Evolutionary conservation across 148 eudicot species (phyloP), one percentile per base, ranked within the genome.

Genomic region (Rhododendron ovatum): DNA sequence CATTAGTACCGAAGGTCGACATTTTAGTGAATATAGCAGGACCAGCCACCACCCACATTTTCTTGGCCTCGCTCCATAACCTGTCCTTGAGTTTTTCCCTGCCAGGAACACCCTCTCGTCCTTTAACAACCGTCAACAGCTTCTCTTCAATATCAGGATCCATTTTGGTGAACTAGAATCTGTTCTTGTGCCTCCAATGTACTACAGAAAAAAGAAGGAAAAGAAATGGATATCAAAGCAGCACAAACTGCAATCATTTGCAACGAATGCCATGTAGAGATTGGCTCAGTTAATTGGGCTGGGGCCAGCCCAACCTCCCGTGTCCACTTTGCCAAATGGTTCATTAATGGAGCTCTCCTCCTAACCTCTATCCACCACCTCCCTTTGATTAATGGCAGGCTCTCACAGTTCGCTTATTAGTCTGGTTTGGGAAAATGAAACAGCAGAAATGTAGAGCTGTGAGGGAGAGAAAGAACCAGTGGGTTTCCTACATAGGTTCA

Each of bases 1-100:
- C 88, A 59, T 14, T 84, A 33, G 85, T 35, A 2, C 93, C 91
- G 13, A 91, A 91, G 18, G 88, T 87, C 0, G 91, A 87, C 26
- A 86, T 81, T 47, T 90, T 84, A 13, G 88, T 86, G 81, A 91
- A 89, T 13, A 91, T 90, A 12, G 91, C 91, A 8, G 93, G 93
- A 45, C 82, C 89, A 45, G 91, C 91, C 24, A 91, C 84, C 33
- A 84, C 84, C 93, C 93, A 91, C 89, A 89, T 84, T 33, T 85
- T 88, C 87, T 91, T 91, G 11, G 37, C 43, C 81, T 91, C 93
- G 0, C 12, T 63, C 90, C 91, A 91, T 77, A 88, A 11, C 76
- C 77, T 88, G 1, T 83, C 84, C 81, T 47, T 88, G 3, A 90
- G 78, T 57, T 82, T 86, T 26, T 79, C 87, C 28, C 11, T 35